Base-by-base conservation (phyloP, 2,329 filamentous ascomycete species). In the Colletotrichum spinosum region DNA sequence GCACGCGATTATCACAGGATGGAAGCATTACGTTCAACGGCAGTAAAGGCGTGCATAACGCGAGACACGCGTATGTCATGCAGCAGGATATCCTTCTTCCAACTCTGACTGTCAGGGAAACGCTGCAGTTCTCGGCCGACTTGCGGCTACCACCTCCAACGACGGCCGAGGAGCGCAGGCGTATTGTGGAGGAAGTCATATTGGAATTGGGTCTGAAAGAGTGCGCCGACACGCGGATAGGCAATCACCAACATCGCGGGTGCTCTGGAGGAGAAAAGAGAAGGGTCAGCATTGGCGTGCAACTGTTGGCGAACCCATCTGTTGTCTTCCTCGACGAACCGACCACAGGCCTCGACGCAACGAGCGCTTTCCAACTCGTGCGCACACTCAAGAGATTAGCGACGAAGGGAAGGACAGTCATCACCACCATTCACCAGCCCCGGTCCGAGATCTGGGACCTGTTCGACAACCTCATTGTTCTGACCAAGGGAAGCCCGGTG, bases 201-300 rank as follows among this genome's bases (percentile, higher is more conserved):
- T 78, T 91, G 8, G 91, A 94, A 71, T 78, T 94, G 2, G 90
- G 91, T 0, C 75, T 94, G 45, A 93, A 93, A 73, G 91, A 94
- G 69, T 93, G 92, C 63, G 91, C 91, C 33, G 80, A 93, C 68
- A 94, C 92, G 0, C 81, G 88, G 8, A 91, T 94, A 56, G 92
- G 92, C 1, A 90, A 89, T 70, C 86, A 85, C 60, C 84, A 86
- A 55, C 90, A 93, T 70, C 89, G 91, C 50, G 92, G 91, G 0
- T 94, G 92, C 71, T 93, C 90, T 50, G 92, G 92, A 0, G 92
- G 92, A 3, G 92, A 94, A 75, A 94, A 93, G 79, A 83, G 92
- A 67, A 81, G 92, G 38, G 90, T 90, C 0, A 93, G 90, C 68
- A 92, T 94, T 52, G 92, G 91, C 2, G 91, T 94, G 5, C 92